A percentile compares a stretch with the other conserved stretches of the same genome.
These are phyloP conservation scores for Stentor roeselii DNA, from an alignment of 73 alveolate genomes.

Conservation along the genomic window DNA sequence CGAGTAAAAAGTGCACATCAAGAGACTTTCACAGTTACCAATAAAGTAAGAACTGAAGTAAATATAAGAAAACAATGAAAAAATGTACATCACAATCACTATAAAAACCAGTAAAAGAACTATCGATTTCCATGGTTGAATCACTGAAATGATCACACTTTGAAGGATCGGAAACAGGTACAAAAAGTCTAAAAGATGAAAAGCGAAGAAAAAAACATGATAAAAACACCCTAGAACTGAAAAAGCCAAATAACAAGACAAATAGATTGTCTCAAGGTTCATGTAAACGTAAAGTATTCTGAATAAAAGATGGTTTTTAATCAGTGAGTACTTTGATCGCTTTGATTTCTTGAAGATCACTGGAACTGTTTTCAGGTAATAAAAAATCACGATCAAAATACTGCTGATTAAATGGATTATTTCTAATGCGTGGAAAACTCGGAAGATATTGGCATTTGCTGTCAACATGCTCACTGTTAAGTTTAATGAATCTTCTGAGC, in stretches of 20 bases:
- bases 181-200: slow-evolving; percentile 25
- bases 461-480: background rate
- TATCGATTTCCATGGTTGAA: background rate
- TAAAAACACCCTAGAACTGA: slow-evolving; percentile 23
- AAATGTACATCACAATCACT: slow-evolving; percentile 27
- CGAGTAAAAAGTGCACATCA: slow-evolving; percentile 77
- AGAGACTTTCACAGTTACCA: slow-evolving; percentile 73
- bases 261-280: slow-evolving; percentile 46
- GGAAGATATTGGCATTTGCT: background rate
- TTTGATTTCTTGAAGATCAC: background rate
- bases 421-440: background rate
- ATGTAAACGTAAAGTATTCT: slow-evolving; percentile 38
- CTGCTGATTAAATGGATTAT: background rate
- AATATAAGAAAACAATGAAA: slow-evolving; percentile 74
- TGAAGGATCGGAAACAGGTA: background rate
- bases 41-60: slow-evolving; percentile 62
- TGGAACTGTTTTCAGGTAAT: slow-evolving; percentile 8
- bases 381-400: background rate
- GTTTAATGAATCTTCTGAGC: background rate
- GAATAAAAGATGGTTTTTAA: background rate
- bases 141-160: background rate
- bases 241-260: background rate
- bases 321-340: background rate
- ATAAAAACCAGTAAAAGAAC: background rate
- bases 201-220: slow-evolving; percentile 25